Base-by-base conservation (phyloP, 805 yeast genomes). In the Myxozyma melibiosi region DNA sequence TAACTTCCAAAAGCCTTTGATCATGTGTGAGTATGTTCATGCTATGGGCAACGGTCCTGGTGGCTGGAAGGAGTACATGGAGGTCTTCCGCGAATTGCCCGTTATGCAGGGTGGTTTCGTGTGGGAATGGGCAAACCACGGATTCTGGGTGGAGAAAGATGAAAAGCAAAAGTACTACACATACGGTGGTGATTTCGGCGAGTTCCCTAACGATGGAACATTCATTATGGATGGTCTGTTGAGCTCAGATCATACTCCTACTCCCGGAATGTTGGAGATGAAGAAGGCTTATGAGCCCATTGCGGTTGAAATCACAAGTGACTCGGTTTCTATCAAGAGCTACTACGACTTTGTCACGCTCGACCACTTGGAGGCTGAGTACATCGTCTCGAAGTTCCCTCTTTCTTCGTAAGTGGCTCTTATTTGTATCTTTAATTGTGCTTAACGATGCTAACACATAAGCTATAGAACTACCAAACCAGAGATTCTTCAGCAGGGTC, bases 51-150 rank as follows among this genome's bases (percentile, higher is more conserved):
- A 72, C 53, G 74, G 75, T 0, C 76, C 76, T 8, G 76, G 76
- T 1, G 66, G 66, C 8, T 37, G 71, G 37, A 60, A 64, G 46
- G 74, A 73, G 44, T 73, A 73, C 48, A 68, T 67, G 60, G 73
- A 73, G 11, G 46, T 67, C 33, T 72, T 73, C 58, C 64, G 70
- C 30, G 66, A 70, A 48, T 54, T 69, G 48, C 65, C 64, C 1
- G 52, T 67, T 16, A 47, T 73, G 7, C 74, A 70, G 54, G 76
- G 76, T 20, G 76, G 76, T 8, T 73, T 71, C 58, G 64, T 73
- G 7, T 73, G 76, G 76, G 76, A 73, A 58, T 73, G 76, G 76
- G 71, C 71, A 11, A 72, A 72, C 55, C 76, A 73, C 58, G 76
- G 76, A 4, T 43, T 73, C 9, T 28, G n/a, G 22, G 61, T 43